Percentiles rank a stretch among this genome's conserved stretches.
Evolutionary conservation across 2,329 filamentous ascomycete genomes (phyloP).

Genomic region (Sphaceloma murrayae): DNA sequence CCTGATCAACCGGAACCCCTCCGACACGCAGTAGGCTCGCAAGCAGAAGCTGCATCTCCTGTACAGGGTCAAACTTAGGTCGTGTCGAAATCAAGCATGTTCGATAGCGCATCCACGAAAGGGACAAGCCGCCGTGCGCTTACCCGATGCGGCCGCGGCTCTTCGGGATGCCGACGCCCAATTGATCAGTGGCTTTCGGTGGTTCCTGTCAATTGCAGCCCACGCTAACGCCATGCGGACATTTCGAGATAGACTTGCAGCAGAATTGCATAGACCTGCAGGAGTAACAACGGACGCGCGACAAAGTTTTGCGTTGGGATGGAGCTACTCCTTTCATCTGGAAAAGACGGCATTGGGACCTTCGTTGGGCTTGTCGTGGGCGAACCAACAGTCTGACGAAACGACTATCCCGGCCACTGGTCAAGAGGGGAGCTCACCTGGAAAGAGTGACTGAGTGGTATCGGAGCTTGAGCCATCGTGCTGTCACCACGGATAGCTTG

Average conservation of each 20-base stretch:
- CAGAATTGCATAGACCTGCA: slow-evolving; percentile 14
- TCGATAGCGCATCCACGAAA: slow-evolving; percentile 10
- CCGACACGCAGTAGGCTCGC: too few relatives aligned
- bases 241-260: too few relatives aligned
- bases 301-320: slow-evolving; percentile 7
- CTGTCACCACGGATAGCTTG: too few relatives aligned
- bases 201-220: slow-evolving; percentile 8
- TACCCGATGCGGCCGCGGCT: slow-evolving; percentile 8
- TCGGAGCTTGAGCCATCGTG: too few relatives aligned
- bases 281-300: not conserved
- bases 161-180: slow-evolving; percentile 2
- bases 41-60: not conserved
- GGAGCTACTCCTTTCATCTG: not conserved
- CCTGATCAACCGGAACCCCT: too few relatives aligned
- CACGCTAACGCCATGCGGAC: too few relatives aligned
- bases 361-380: slow-evolving; percentile 1
- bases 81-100: not conserved
- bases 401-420: slow-evolving; percentile 12
- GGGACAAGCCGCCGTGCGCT: slow-evolving; percentile 4
- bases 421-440: too few relatives aligned
- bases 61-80: not conserved
- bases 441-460: too few relatives aligned
- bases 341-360: slow-evolving; percentile 1
- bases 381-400: slow-evolving; percentile 1
- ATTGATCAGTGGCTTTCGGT: slow-evolving; percentile 7